Conservation (phyloP, 768 basidiomycete species). For the Tremella fuciformis region DNA sequence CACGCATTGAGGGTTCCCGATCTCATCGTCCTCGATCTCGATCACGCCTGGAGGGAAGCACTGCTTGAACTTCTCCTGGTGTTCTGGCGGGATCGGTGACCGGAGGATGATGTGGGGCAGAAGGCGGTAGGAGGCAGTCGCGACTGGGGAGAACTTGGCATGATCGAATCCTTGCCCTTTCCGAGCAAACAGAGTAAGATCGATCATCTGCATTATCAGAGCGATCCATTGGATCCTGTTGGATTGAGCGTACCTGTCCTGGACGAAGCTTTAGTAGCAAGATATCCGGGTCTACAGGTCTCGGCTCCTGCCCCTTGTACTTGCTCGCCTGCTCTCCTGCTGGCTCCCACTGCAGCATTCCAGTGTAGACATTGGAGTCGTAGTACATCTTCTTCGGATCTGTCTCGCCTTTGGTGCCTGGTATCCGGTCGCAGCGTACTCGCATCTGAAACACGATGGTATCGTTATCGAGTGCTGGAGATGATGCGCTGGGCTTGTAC, state of each 20-base stretch:
- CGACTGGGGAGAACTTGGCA: slow-evolving; percentile 94
- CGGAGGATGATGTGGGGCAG: slow-evolving; percentile 73
- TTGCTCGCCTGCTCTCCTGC: slow-evolving; percentile 69
- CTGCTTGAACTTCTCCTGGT: slow-evolving; percentile 73
- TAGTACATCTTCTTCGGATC: slow-evolving; percentile 67
- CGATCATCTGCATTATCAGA: slow-evolving; percentile 56
- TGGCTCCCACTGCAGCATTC: slow-evolving; percentile 66
- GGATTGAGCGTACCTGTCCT: slow-evolving; percentile 61
- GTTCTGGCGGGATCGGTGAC: slow-evolving; percentile 72
- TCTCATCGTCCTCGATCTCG: slow-evolving; percentile 49
- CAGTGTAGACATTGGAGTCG: slow-evolving; percentile 56
- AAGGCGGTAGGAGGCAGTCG: slow-evolving; percentile 91
- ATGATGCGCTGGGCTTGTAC: slow-evolving; percentile 27
- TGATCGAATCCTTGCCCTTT: slow-evolving; percentile 93
- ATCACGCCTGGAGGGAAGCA: slow-evolving; percentile 73
- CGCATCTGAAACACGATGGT: slow-evolving; percentile 82
- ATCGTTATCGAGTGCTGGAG: slow-evolving; percentile 62
- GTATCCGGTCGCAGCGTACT: slow-evolving; percentile 63
- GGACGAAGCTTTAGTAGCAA: slow-evolving; percentile 88
- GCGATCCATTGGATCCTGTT: not conserved
- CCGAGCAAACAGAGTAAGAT: slow-evolving; percentile 69
- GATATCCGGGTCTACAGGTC: slow-evolving; percentile 59
- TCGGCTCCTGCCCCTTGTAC: slow-evolving; percentile 51
- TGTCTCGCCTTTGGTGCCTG: slow-evolving; percentile 57
- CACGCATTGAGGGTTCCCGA: slow-evolving; percentile 58